Base-by-base conservation (phyloP, 345 rosid species). In the Hibiscus syriacus region DNA sequence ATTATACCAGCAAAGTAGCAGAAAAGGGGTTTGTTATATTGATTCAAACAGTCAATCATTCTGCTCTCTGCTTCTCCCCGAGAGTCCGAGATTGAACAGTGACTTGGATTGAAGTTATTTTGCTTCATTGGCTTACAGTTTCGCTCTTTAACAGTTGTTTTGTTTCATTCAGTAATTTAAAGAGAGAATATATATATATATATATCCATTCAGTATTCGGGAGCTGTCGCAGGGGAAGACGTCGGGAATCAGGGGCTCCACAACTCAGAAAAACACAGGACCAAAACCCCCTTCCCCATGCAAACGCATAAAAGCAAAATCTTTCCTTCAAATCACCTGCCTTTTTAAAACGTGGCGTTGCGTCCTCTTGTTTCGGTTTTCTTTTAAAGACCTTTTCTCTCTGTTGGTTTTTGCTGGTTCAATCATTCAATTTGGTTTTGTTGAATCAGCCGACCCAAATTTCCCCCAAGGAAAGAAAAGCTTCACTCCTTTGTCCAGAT, bases 261-360 rank as follows among this genome's bases (percentile, higher is more conserved):
- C 26, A 57, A 26, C 20, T 36, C 52, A 62, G 34, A 60, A 19
- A 34, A 27, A 19, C 16, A 16, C 27, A 45, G 36, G 54, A 19
- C 66, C 50, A 38, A 61, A 61, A 20, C 2, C 55, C 27, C 26
- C 4, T 52, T 8, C 55, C 14, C 56, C 49, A 30, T n/a, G 23
- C 23, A 30, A 57, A 30, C 7, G 26, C 20, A 5, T 19, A 43
- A 43, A 43, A 12, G n/a, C 54, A 8, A 46, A 59, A 17, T 0
- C 14, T 11, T 9, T 1, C 3, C 10, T 19, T 12, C 19, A 39
- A 38, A 13, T 23, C 12, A 11, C 14, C 6, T 6, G 22, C 20
- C 46, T 27, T 13, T 69, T 74, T 60, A 13, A 36, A 60, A 74
- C 82, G 76, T 70, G 83, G 71, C 74, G 65, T n/a, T 49, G 70